Base-by-base conservation (phyloP, 2,329 filamentous ascomycete species). In the Arthroderma sp. region DNA sequence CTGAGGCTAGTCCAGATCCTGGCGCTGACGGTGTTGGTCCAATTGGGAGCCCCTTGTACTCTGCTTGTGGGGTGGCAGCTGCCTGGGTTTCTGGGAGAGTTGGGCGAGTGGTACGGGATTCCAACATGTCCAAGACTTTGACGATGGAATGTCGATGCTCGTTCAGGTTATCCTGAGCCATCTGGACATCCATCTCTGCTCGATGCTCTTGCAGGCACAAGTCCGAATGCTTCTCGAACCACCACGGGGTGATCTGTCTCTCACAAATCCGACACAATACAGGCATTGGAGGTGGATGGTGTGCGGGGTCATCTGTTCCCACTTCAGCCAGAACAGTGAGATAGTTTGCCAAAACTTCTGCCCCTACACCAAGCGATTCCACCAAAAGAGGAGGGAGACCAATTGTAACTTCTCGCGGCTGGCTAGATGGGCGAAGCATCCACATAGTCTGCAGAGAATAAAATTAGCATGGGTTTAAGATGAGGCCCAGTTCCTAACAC, bases 181-280 rank as follows among this genome's bases (percentile, higher is more conserved):
- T 82, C 60, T 98, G 89, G 3, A 98, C 87, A 55, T 96, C 89
- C 85, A 95, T 93, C 61, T 98, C 91, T 0, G 91, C 89, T 42
- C 84, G 82, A 59, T 98, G 91, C 61, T 98, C 91, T 60, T 96
- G 88, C 45, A 95, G 71, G 58, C 91, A 98, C 15, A 96, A 70
- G 56, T 98, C 93, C 1, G 89, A 94, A 61, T 98, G 91, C 64
- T 96, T 98, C 66, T 98, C 91, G 55, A 98, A 98, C 93, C 91
- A 98, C 91, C 91, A 98, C 0, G 89, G 87, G 4, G 86, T 86
- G 49, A 98, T 96, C 50, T 95, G 86, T 44, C 91, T 85, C 61
- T 98, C 91, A 63, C 91, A 98, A 45, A 98, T 96, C 43, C 91
- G 86, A 63, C 91, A 98, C 10, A 98, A 75, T 4, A 96, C 83